These are phyloP conservation scores for Corymbia calophylla DNA, from an alignment of 441 rosid genomes.

Conservation along the genomic window DNA sequence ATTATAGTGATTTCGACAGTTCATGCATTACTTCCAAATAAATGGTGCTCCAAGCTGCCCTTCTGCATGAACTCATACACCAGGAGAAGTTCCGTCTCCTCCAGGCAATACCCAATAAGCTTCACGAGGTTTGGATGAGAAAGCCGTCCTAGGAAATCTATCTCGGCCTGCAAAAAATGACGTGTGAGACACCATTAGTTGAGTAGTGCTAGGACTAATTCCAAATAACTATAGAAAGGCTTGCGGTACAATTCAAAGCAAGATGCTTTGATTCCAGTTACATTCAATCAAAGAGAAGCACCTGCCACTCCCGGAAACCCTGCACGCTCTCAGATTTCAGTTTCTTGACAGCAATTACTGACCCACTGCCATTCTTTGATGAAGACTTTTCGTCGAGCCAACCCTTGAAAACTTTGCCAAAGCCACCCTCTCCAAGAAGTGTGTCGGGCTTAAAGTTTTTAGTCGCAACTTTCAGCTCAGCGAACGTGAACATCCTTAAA, in stretches of 20 bases:
- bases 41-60: constrained; percentile 90
- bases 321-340: constrained; percentile 81
- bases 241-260: neutral
- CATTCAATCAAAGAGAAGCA: constrained; percentile 18
- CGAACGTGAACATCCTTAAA: constrained; percentile 56
- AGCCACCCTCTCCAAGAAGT: constrained; percentile 92
- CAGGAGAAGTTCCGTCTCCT: constrained; percentile 73
- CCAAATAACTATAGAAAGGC: neutral
- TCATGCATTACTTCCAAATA: constrained; percentile 59
- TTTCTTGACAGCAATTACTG: constrained; percentile 76
- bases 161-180: constrained; percentile 53
- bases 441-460: constrained; percentile 61
- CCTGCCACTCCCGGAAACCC: constrained; percentile 94
- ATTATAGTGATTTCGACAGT: neutral
- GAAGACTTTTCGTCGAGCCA: constrained; percentile 73
- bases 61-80: constrained; percentile 87
- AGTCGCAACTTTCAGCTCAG: constrained; percentile 66
- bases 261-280: neutral
- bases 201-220: neutral
- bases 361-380: constrained; percentile 44
- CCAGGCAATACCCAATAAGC: constrained; percentile 75
- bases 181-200: neutral
- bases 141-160: constrained; percentile 71
- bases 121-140: constrained; percentile 84
- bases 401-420: constrained; percentile 89